Evolutionary conservation across 768 basidiomycete genomes (phyloP).

Genomic region (Suillus spraguei): DNA sequence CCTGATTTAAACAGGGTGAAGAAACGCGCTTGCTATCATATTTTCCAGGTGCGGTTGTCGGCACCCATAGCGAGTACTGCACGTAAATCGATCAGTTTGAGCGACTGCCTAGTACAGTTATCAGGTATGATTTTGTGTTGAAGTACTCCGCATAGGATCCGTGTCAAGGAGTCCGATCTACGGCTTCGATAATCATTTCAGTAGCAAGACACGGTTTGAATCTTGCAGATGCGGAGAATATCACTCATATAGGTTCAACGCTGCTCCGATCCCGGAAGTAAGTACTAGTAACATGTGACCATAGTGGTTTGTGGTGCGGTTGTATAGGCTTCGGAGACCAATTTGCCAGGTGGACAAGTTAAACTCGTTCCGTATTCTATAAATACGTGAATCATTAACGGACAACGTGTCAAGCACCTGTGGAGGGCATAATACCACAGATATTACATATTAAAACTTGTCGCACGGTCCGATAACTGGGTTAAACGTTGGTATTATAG

Average conservation of each 20-base stretch:
- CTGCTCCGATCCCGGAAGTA: constrained; percentile 58
- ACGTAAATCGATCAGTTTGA: constrained; percentile 8
- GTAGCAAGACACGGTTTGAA: constrained; percentile 55
- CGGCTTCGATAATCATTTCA: constrained; percentile 31
- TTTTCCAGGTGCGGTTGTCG: constrained; percentile 24
- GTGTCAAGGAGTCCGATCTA: constrained; percentile 10
- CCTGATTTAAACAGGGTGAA: constrained; percentile 42
- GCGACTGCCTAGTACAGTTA: constrained; percentile 42
- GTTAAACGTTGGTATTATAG: neutral
- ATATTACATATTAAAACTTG: neutral
- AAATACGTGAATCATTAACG: neutral
- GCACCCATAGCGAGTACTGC: constrained; percentile 78
- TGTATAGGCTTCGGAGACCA: constrained; percentile 58
- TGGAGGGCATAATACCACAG: neutral
- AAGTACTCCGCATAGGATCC: constrained; percentile 9
- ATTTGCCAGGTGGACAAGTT: constrained; percentile 65
- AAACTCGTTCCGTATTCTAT: neutral
- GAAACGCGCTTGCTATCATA: neutral
- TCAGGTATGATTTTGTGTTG: constrained; percentile 45
- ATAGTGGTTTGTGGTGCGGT: constrained; percentile 6
- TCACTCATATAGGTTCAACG: neutral
- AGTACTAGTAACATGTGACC: constrained; percentile 9
- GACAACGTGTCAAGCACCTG: neutral
- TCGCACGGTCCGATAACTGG: neutral
- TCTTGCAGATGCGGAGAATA: constrained; percentile 53